A percentile compares a stretch with the other conserved stretches of the same genome.
Evolutionary conservation across 83 land plant species (phyloP).

Genomic region (Picea mariana): DNA sequence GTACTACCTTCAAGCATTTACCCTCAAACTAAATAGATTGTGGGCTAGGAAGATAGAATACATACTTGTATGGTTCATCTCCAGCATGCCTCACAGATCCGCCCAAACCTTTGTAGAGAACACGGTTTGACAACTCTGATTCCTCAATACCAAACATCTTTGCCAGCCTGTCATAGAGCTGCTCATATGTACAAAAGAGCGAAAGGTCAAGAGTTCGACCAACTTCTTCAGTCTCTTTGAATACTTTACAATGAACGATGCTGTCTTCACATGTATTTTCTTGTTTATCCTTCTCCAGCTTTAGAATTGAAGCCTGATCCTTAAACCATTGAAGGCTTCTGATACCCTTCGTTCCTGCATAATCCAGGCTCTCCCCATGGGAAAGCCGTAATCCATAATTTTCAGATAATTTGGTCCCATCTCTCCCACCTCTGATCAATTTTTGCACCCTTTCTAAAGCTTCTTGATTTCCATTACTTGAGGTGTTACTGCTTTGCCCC

Average conservation of each 20-base stretch:
- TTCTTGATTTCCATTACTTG: constrained; percentile 30
- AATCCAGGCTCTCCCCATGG: constrained; percentile 11
- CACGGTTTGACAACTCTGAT: constrained; percentile 29
- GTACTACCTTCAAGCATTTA: not conserved
- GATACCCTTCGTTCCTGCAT: constrained; percentile 15
- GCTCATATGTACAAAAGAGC: constrained; percentile 50
- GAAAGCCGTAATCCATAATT: constrained; percentile 25
- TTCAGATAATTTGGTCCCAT: constrained; percentile 14
- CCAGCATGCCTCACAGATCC: constrained; percentile 48
- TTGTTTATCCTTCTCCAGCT: constrained; percentile 17
- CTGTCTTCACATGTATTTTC: not conserved
- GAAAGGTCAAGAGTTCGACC: constrained; percentile 81
- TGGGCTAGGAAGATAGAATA: not conserved
- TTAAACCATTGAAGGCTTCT: constrained; percentile 17
- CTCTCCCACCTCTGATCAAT: not conserved
- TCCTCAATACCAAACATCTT: constrained; percentile 60
- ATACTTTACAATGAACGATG: constrained; percentile 63
- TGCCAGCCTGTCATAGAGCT: constrained; percentile 53
- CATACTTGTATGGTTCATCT: constrained; percentile 64
- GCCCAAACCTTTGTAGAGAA: constrained; percentile 37
- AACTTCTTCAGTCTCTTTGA: constrained; percentile 71
- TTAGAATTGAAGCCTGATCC: constrained; percentile 21
- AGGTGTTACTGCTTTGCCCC: constrained; percentile 23
- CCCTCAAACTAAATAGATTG: not conserved
- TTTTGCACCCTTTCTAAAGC: not conserved